These are phyloP conservation scores for Penicillium atrosanguineum DNA, from an alignment of 495 filamentous ascomycete genomes.

Conservation along the genomic window DNA sequence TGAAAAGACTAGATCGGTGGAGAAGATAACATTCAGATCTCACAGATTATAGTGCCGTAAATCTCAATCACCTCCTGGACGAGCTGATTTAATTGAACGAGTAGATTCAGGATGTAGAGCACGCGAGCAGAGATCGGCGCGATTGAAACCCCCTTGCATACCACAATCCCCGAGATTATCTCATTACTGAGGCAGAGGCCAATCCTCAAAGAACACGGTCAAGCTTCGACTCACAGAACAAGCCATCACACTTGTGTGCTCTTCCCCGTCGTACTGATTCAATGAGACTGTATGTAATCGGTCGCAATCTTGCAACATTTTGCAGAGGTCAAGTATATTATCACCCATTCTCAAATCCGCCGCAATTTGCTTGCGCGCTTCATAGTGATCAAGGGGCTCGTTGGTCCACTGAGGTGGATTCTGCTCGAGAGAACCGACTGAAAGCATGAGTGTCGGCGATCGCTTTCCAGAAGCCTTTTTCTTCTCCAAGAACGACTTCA, in stretches of 20 bases:
- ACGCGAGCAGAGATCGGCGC: too few species aligned
- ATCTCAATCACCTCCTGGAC: too few species aligned
- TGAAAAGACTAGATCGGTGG: too few species aligned
- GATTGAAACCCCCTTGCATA: too few species aligned
- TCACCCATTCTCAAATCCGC: conserved; percentile 41
- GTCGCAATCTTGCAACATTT: conserved; percentile 4
- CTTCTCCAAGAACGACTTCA: conserved; percentile 13
- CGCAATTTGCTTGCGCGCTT: conserved; percentile 41
- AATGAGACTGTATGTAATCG: conserved; percentile 35
- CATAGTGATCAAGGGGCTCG: conserved; percentile 32
- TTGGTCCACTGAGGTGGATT: conserved; percentile 33
- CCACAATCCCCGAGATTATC: too few species aligned
- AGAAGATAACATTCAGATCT: too few species aligned
- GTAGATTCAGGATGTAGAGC: too few species aligned
- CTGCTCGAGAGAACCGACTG: conserved; percentile 34
- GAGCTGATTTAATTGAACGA: too few species aligned
- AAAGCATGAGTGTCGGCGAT: conserved; percentile 17
- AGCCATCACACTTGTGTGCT: conserved; percentile 25
- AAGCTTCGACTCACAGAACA: conserved; percentile 23
- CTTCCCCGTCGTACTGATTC: conserved; percentile 32
- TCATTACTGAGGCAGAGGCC: conserved; percentile 15
- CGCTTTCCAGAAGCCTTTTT: not conserved
- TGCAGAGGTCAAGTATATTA: conserved; percentile 30
- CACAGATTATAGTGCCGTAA: too few species aligned
- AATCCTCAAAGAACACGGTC: conserved; percentile 23